Base-by-base conservation (phyloP, 2,329 filamentous ascomycete species). In the Fusarium torreyae region DNA sequence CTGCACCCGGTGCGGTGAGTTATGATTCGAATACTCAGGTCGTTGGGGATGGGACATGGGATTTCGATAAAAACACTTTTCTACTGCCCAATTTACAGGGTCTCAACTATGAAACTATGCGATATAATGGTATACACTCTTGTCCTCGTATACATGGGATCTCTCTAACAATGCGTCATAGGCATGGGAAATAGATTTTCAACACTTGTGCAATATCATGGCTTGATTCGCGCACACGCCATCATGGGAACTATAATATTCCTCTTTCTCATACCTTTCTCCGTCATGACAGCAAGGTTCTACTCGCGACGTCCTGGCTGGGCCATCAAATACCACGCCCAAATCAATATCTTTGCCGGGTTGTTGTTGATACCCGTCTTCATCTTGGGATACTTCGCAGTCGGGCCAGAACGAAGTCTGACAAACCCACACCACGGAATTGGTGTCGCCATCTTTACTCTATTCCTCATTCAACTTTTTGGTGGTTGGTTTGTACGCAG, bases 401-500 rank as follows among this genome's bases (percentile, higher is more conserved):
- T 96, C 14, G 93, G 93, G 0, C 89, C 90, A 0, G 83, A 86
- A 44, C 85, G 92, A 62, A 92, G 87, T 69, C 80, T 94, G 74
- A 90, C 91, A 10, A 97, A 97, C 76, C 93, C 93, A 0, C 93
- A 97, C 77, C 93, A 97, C 79, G 92, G 91, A 65, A 95, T 96
- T 68, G 93, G 93, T 15, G 84, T 94, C 34, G 91, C 92, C 28
- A 88, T 97, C 45, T 95, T 94, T 76, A 87, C 90, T 44, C 81
- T 94, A 46, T 86, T 95, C 34, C 77, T 94, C 45, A 80, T 92
- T 6, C 93, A 96, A 76, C 86, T 90, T 17, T 75, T 94, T 4
- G 90, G 89, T 28, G 92, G 92, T 5, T 86, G 87, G 53, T 81
- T 92, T 40, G 87, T 94, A 39, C 82, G 81, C 57, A 81, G 84